phyloP scores from a whole-genome alignment of 1,139 yeast genomes.

The Lodderomyces metapsilosis region DNA sequence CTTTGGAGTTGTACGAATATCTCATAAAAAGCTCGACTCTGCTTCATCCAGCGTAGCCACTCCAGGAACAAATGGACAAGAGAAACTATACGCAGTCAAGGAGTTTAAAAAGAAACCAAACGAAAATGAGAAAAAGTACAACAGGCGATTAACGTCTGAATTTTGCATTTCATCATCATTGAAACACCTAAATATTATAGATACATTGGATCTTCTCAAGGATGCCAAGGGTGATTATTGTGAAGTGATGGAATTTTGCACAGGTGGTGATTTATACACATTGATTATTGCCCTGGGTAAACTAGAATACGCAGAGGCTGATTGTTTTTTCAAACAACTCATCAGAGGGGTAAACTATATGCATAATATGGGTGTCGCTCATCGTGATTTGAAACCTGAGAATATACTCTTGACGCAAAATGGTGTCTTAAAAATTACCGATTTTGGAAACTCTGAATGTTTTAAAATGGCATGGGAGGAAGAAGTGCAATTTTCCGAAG shows the following conservation, averaged over 20 bases:
- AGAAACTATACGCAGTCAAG: constrained; percentile 46
- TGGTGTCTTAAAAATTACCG: constrained; percentile 86
- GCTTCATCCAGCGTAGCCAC: neutral
- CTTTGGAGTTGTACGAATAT: constrained; percentile 47
- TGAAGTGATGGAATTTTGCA: constrained; percentile 95
- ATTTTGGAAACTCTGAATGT: constrained; percentile 95
- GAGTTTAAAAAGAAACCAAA: constrained; percentile 44
- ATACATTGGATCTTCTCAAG: constrained; percentile 80
- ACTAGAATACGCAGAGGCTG: constrained; percentile 84
- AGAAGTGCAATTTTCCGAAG: constrained; percentile 78
- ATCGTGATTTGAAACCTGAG: constrained; percentile 93
- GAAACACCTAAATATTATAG: constrained; percentile 60
- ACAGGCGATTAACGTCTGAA: constrained; percentile 44
- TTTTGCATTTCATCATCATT: constrained; percentile 50
- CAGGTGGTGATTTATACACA: constrained; percentile 92
- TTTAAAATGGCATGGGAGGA: constrained; percentile 97
- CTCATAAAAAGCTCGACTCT: constrained; percentile 36
- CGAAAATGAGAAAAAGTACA: constrained; percentile 46
- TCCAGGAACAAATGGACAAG: constrained; percentile 14
- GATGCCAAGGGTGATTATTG: constrained; percentile 92
- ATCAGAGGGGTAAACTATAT: constrained; percentile 89
- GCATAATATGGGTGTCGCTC: constrained; percentile 98
- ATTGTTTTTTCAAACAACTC: constrained; percentile 91
- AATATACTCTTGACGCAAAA: constrained; percentile 75
- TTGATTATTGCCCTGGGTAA: constrained; percentile 82